Percentiles rank a stretch among this genome's conserved stretches.
Evolutionary conservation across 345 rosid species (phyloP).

Genomic region (Pistacia atlantica): DNA sequence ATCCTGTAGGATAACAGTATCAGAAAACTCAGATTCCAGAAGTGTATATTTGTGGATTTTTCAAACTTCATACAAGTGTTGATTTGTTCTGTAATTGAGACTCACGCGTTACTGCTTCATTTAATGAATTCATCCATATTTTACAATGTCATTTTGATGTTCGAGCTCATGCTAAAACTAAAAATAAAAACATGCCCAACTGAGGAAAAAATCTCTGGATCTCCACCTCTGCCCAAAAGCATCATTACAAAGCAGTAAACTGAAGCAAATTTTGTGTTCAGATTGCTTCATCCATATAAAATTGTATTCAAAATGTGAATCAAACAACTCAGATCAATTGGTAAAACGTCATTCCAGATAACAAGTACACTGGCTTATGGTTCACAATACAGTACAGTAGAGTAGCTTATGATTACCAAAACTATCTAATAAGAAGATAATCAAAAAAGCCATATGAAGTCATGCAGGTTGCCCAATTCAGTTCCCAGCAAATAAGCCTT

Average conservation of each 20-base stretch:
- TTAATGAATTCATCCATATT: background rate
- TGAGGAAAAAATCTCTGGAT: background rate
- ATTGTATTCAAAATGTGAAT: background rate
- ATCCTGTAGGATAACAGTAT: conserved; percentile 31
- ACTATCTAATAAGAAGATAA: too few relatives aligned
- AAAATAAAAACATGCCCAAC: background rate
- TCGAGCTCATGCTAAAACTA: background rate
- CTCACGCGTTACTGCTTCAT: conserved; percentile 7
- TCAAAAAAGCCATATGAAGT: background rate
- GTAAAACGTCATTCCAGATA: too few relatives aligned
- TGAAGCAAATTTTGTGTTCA: background rate
- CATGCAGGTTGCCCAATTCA: background rate
- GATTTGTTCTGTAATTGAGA: conserved; percentile 13
- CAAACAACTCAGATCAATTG: background rate
- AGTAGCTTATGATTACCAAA: background rate
- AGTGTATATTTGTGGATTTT: conserved; percentile 36
- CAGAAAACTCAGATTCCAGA: background rate
- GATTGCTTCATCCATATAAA: conserved; percentile 3
- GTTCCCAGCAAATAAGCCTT: background rate
- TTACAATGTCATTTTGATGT: background rate
- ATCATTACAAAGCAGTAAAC: background rate
- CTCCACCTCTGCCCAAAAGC: background rate
- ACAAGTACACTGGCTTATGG: background rate
- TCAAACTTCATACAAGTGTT: background rate
- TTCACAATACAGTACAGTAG: background rate